Base-by-base conservation (phyloP, 768 basidiomycete genomes). In the Amanita pallidorosea region DNA sequence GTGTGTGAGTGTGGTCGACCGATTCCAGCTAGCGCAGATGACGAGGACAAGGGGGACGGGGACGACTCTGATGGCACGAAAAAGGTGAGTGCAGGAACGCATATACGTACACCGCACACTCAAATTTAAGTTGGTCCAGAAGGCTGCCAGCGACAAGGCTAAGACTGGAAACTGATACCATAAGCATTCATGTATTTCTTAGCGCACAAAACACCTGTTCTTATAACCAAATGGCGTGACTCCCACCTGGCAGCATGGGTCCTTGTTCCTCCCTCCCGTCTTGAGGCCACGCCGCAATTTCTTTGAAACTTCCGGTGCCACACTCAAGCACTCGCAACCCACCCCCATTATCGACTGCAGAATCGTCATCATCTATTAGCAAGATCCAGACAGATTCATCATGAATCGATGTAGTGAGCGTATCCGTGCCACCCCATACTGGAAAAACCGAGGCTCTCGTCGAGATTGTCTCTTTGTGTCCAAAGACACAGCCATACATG, bases 181-280 rank as follows among this genome's bases (percentile, higher is more conserved):
- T 29, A 29, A 1, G 29, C 29, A 9, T 29, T 29, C 29, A 33
- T 33, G 12, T 5, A 33, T 33, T 33, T 31, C 31, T 11, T 11
- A 2, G 18, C n/a, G n/a, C 20, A 38, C 7, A 27, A 17, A 13
- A 33, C 12, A 33, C 12, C 13, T 5, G 5, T n/a, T 33, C 11
- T 47, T 41, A 53, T 33, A 77, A 58, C 75, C 75, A 77, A 25
- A 77, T 64, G 6, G 76, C 76, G 65, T 77, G 76, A 52, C 76
- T 77, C 1, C 67, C 74, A 1, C 75, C 76, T 27, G 58, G 59
- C 62, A 75, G 71, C 45, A 53, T 51, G 43, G 62, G 61, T 7
- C 51, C 50, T 18, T 51, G 53, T 12, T 25, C 25, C 17, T 52
- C 56, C n/a, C 58, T 54, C 17, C 38, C 35, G 2, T 36, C 22